These are phyloP conservation scores for Setomelanomma holmii DNA, from an alignment of 2,329 filamentous ascomycete species.

Conservation along the genomic window DNA sequence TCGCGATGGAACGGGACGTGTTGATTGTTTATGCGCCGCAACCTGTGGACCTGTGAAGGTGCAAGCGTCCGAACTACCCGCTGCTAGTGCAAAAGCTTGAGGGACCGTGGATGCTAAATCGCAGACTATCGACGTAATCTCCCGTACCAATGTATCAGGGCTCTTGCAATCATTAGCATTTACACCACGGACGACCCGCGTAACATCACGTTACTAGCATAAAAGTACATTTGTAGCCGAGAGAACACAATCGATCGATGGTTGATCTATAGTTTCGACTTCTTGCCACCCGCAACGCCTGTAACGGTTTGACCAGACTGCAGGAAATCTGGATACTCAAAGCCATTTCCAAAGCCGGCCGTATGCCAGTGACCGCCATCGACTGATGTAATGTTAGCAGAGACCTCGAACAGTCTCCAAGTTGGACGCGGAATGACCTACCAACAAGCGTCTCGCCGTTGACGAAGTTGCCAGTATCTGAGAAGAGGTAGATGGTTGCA, in stretches of 20 bases:
- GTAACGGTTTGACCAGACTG: constrained; percentile 60
- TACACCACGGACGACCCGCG: background rate
- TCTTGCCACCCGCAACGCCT: constrained; percentile 66
- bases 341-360: constrained; percentile 46
- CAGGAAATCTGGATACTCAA: constrained; percentile 66
- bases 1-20: background rate
- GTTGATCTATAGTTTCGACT: constrained; percentile 58
- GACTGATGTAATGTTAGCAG: constrained; percentile 46
- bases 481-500: constrained; percentile 88
- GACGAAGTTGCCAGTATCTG: constrained; percentile 83
- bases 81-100: background rate
- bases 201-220: background rate
- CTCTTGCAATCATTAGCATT: background rate
- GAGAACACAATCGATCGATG: background rate
- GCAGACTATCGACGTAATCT: background rate
- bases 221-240: background rate
- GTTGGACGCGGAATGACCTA: constrained; percentile 58
- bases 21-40: background rate
- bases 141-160: background rate
- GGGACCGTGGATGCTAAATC: background rate
- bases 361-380: constrained; percentile 62
- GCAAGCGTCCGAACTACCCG: background rate
- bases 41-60: background rate
- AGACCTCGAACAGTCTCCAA: background rate
- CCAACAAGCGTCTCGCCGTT: constrained; percentile 84